Percentiles rank a stretch among this genome's conserved stretches.
phyloP scores from a whole-genome alignment of 2,329 filamentous ascomycete species.

The Emergomyces pasteurianus region DNA sequence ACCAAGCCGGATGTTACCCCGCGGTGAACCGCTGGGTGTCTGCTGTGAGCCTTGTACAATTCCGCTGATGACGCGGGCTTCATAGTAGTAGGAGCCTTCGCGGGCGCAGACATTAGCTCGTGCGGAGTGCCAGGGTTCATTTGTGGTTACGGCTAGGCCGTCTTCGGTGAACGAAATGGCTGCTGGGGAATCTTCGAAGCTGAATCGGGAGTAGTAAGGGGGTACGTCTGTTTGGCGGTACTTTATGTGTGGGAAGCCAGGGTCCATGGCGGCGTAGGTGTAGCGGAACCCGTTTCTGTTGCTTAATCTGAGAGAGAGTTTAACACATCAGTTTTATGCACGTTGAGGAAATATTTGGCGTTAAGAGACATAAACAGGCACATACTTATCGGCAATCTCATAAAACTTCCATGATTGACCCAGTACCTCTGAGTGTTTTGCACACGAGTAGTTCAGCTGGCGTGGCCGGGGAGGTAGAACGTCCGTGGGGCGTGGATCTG shows the following conservation, averaged over 20 bases:
- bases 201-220: slow-evolving; percentile 74
- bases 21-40: slow-evolving; percentile 16
- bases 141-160: slow-evolving; percentile 69
- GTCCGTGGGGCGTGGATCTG: slow-evolving; percentile 29
- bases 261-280: slow-evolving; percentile 80
- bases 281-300: slow-evolving; percentile 72
- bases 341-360: not conserved
- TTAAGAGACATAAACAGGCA: not conserved
- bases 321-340: not conserved
- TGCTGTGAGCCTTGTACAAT: slow-evolving; percentile 19
- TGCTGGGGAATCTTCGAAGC: slow-evolving; percentile 80
- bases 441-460: slow-evolving; percentile 27
- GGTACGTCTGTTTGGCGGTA: slow-evolving; percentile 80
- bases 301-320: slow-evolving; percentile 33
- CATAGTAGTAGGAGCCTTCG: slow-evolving; percentile 87
- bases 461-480: slow-evolving; percentile 27
- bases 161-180: slow-evolving; percentile 71
- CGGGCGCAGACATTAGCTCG: slow-evolving; percentile 82
- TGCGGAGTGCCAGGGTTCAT: slow-evolving; percentile 85
- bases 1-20: slow-evolving; percentile 38
- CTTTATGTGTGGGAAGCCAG: slow-evolving; percentile 75
- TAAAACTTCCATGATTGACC: slow-evolving; percentile 31
- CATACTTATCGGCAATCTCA: slow-evolving; percentile 30
- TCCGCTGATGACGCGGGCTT: slow-evolving; percentile 78
- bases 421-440: slow-evolving; percentile 24